These are phyloP conservation scores for Piper betle DNA, from an alignment of 164 flowering plant species.

Conservation along the genomic window DNA sequence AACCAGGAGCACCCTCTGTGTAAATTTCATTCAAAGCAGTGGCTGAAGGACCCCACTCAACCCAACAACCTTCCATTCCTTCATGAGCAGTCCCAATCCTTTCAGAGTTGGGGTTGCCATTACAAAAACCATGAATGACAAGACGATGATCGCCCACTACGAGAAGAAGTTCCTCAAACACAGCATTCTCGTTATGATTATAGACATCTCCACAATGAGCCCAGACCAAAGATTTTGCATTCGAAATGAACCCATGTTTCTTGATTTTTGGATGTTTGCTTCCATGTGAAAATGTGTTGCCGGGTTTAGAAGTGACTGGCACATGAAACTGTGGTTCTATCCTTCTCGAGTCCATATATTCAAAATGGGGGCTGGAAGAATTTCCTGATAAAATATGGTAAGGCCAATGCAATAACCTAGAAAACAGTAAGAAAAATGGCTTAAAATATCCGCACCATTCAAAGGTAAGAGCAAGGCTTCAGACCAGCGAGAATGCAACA, in stretches of 20 bases:
- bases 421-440: not conserved
- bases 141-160: slow-evolving; percentile 65
- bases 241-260: slow-evolving; percentile 34
- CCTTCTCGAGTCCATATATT: slow-evolving; percentile 10
- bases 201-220: slow-evolving; percentile 58
- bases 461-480: slow-evolving; percentile 75
- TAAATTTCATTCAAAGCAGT: slow-evolving; percentile 8
- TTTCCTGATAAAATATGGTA: slow-evolving; percentile 1
- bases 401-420: not conserved
- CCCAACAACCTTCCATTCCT: slow-evolving; percentile 58
- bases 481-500: slow-evolving; percentile 52
- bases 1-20: slow-evolving; percentile 12
- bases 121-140: slow-evolving; percentile 69
- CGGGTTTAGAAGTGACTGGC: slow-evolving; percentile 30
- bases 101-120: slow-evolving; percentile 14
- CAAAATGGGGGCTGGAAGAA: slow-evolving; percentile 8
- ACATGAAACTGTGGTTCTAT: slow-evolving; percentile 22
- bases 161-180: slow-evolving; percentile 65
- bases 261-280: slow-evolving; percentile 16
- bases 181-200: slow-evolving; percentile 34
- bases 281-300: slow-evolving; percentile 12
- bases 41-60: slow-evolving; percentile 74
- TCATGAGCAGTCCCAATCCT: slow-evolving; percentile 10
- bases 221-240: slow-evolving; percentile 85
- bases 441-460: slow-evolving; percentile 27